These are phyloP conservation scores for Tagetes patula DNA, from an alignment of 129 eudicot species.

Conservation along the genomic window DNA sequence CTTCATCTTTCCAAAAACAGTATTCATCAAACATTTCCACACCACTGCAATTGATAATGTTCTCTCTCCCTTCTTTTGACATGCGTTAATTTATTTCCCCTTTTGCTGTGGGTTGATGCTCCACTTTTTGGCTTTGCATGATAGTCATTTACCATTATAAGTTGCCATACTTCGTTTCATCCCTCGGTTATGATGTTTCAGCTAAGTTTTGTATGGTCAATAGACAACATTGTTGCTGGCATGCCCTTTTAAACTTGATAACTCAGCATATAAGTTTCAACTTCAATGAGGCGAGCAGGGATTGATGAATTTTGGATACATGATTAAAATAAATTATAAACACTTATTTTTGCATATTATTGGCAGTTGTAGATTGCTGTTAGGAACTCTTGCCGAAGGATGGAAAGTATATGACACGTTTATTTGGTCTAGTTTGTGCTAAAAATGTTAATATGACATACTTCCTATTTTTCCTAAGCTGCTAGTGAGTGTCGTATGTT, in stretches of 20 bases:
- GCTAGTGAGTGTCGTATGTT: neutral
- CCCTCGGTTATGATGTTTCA: neutral
- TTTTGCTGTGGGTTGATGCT: conserved; percentile 3
- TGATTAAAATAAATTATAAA: neutral
- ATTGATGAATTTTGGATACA: neutral
- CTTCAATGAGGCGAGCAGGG: neutral
- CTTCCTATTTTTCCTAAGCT: neutral
- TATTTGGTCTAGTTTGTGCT: neutral
- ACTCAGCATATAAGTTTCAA: neutral
- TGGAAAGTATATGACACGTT: neutral
- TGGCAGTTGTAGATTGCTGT: neutral
- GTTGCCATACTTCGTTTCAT: neutral
- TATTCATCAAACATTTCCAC: neutral
- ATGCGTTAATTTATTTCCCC: neutral
- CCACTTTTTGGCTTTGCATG: neutral
- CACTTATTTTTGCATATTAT: neutral
- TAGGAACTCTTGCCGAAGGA: neutral
- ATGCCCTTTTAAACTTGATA: neutral
- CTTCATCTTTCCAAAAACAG: neutral
- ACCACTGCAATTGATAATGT: neutral
- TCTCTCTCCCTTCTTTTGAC: neutral
- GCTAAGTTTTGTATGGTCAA: neutral
- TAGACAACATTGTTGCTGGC: neutral
- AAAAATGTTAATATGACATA: neutral
- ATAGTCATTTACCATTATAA: neutral